These are phyloP conservation scores for Gastrodia elata DNA, from an alignment of 106 monocot species.

Conservation along the genomic window DNA sequence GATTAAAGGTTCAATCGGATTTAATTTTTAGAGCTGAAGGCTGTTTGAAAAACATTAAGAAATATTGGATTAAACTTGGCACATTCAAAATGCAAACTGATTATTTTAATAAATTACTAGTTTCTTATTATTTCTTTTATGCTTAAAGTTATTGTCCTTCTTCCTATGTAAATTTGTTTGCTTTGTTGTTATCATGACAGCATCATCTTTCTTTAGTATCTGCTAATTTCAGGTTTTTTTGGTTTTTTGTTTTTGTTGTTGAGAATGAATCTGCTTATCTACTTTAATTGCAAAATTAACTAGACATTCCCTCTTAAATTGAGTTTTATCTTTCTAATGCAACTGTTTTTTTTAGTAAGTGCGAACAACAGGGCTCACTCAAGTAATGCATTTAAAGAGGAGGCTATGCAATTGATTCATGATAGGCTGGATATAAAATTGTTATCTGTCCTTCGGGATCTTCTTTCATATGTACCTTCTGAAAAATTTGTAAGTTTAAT, in stretches of 20 bases:
- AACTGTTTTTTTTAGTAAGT: slow-evolving; percentile 32
- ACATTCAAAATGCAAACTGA: no score
- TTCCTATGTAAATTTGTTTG: no score
- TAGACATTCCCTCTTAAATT: not conserved
- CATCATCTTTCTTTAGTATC: not conserved
- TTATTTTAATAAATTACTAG: no score
- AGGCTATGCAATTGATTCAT: slow-evolving; percentile 53
- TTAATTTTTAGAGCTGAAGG: no score
- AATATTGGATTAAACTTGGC: no score
- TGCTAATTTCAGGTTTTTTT: not conserved
- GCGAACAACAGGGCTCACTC: slow-evolving; percentile 19
- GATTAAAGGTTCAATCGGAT: no score
- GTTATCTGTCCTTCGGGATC: slow-evolving; percentile 25
- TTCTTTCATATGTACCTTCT: slow-evolving; percentile 38
- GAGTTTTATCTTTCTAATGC: not conserved
- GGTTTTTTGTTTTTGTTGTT: not conserved
- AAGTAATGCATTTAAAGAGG: slow-evolving; percentile 17
- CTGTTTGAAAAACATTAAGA: no score
- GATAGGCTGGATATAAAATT: slow-evolving; percentile 67
- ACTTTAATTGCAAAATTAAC: not conserved
- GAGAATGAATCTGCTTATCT: not conserved
- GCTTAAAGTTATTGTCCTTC: no score
- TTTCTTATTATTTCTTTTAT: no score
- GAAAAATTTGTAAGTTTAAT: slow-evolving; percentile 50
- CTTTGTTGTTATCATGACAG: no score